phyloP scores from a whole-genome alignment of 2,329 filamentous ascomycete genomes.

The Colletotrichum tropicale region DNA sequence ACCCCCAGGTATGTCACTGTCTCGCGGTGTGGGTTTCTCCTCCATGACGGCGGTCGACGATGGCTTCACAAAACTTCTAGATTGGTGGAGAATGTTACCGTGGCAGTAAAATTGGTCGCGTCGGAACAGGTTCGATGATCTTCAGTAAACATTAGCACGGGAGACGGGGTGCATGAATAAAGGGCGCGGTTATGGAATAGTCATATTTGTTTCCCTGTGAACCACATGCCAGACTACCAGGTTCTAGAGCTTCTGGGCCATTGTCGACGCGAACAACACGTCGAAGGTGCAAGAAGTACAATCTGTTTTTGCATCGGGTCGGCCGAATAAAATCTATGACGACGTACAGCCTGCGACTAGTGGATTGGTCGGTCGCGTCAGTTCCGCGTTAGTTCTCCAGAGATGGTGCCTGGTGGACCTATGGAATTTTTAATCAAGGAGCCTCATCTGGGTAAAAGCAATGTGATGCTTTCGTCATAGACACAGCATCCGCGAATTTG shows the following conservation, averaged over 20 bases:
- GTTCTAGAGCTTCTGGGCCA: background rate
- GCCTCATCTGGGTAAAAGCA: background rate
- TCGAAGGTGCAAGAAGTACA: background rate
- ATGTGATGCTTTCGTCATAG: slow-evolving; percentile 17
- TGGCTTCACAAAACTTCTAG: background rate
- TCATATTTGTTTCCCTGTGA: background rate
- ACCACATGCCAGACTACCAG: background rate
- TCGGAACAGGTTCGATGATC: background rate
- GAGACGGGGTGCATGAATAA: background rate
- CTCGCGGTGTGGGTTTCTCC: slow-evolving; percentile 29
- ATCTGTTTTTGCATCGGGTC: background rate
- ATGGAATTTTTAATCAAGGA: background rate
- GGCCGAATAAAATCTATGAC: slow-evolving; percentile 9
- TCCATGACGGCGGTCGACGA: slow-evolving; percentile 25
- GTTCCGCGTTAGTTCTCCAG: background rate
- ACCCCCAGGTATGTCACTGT: slow-evolving; percentile 35
- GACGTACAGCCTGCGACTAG: background rate
- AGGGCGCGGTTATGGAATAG: background rate
- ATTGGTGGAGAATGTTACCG: background rate
- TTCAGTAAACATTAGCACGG: background rate
- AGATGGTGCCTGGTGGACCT: background rate
- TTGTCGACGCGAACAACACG: background rate
- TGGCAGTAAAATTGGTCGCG: background rate
- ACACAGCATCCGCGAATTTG: background rate
- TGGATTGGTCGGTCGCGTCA: background rate